A percentile compares a stretch with the other conserved stretches of the same genome.
Evolutionary conservation across 2,329 filamentous ascomycete species (phyloP).

Genomic region (Monosporascus sp.): DNA sequence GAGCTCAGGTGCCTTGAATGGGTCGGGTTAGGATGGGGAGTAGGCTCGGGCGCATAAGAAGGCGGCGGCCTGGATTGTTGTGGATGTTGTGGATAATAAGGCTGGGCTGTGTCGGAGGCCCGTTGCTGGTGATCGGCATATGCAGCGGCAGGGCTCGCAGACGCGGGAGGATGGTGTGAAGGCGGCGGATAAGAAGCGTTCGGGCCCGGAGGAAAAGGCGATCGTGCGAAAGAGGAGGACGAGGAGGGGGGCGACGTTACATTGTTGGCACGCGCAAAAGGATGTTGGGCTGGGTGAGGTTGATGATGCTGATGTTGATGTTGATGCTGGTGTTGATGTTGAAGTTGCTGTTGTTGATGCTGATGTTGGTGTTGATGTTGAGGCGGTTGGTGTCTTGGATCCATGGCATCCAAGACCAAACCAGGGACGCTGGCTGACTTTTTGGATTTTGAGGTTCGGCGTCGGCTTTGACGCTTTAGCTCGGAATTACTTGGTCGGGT

Average conservation of each 20-base stretch:
- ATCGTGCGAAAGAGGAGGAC: constrained; percentile 5
- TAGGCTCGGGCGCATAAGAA: constrained; percentile 21
- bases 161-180: constrained; percentile 17
- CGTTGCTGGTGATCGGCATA: constrained; percentile 23
- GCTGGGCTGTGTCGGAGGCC: constrained; percentile 20
- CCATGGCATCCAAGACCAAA: background rate
- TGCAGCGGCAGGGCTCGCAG: constrained; percentile 20
- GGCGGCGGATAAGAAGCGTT: constrained; percentile 19
- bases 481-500: background rate
- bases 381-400: background rate
- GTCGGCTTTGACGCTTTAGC: background rate
- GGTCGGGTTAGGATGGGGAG: constrained; percentile 21
- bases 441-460: background rate
- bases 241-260: constrained; percentile 3
- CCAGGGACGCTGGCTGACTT: background rate
- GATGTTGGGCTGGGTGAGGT: background rate
- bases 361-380: background rate
- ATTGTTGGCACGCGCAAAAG: constrained; percentile 6
- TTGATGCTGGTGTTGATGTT: background rate
- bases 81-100: constrained; percentile 24
- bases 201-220: constrained; percentile 7
- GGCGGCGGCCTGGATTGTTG: constrained; percentile 19
- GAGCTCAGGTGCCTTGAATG: constrained; percentile 28
- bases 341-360: background rate
- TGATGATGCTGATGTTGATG: constrained; percentile 2